A percentile compares a stretch with the other conserved stretches of the same genome.
Evolutionary conservation across 2,329 filamentous ascomycete species (phyloP).

Genomic region (Claviceps sp.): DNA sequence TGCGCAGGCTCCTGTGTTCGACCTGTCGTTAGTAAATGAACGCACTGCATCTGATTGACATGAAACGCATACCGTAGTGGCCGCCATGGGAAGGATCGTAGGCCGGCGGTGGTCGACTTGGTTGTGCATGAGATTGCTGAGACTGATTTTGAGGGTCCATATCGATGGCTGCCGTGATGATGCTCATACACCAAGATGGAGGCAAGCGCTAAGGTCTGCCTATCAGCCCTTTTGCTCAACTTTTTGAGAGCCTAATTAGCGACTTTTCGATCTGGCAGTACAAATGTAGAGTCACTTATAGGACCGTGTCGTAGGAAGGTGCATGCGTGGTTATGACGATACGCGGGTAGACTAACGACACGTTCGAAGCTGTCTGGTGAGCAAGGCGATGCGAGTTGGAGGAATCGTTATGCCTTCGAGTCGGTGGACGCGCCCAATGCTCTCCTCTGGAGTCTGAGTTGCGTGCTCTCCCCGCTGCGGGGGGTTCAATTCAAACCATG

Average conservation of each 20-base stretch:
- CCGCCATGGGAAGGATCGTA: slow-evolving; percentile 64
- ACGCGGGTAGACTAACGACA: background rate
- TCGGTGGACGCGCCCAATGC: background rate
- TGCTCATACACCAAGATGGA: background rate
- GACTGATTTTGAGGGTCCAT: slow-evolving; percentile 32
- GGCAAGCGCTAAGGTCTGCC: background rate
- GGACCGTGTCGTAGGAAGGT: background rate
- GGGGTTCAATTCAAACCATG: background rate
- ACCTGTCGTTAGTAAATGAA: slow-evolving; percentile 8
- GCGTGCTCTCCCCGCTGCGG: no score
- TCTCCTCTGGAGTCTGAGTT: background rate
- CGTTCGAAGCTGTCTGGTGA: background rate
- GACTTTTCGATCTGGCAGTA: background rate
- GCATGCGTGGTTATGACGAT: background rate
- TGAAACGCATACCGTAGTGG: slow-evolving; percentile 54
- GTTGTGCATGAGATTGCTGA: slow-evolving; percentile 40
- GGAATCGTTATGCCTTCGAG: background rate
- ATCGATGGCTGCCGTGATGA: slow-evolving; percentile 4
- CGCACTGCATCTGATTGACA: background rate
- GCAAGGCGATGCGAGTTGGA: background rate
- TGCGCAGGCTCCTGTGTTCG: slow-evolving; percentile 30
- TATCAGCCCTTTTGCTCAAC: background rate
- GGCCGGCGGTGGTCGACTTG: slow-evolving; percentile 46
- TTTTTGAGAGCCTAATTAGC: background rate
- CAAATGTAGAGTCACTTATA: background rate